Conservation (phyloP, 176 grass and related monocot genomes). For the Stipa capillata region DNA sequence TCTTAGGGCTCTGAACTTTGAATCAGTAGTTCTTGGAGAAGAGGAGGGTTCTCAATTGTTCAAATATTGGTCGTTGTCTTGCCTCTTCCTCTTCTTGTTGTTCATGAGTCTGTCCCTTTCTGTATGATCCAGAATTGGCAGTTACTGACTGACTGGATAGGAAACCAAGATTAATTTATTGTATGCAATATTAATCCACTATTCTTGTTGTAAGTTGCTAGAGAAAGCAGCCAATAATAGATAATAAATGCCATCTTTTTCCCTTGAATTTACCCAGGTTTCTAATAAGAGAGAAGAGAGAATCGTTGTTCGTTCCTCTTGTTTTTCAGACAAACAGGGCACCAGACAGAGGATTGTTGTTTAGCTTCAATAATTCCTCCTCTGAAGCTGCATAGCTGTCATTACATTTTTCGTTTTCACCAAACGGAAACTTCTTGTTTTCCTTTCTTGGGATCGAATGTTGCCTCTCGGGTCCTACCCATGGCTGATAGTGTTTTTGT, state of each 20-base stretch:
- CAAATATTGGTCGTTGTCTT: neutral
- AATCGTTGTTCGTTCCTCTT: neutral
- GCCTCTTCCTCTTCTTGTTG: neutral
- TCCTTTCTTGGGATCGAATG: neutral
- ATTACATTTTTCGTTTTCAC: neutral
- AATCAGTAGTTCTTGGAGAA: neutral
- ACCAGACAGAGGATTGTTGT: neutral
- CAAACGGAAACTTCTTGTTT: neutral
- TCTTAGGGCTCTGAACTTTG: neutral
- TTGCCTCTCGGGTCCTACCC: neutral
- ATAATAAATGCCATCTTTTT: neutral
- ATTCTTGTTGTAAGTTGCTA: neutral
- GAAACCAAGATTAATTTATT: neutral
- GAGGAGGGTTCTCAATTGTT: neutral
- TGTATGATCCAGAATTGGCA: neutral
- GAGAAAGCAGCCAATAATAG: neutral
- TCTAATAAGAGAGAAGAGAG: neutral
- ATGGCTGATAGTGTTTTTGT: no score
- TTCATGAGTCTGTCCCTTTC: slow-evolving; percentile 14
- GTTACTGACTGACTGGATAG: neutral
- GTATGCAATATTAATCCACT: neutral
- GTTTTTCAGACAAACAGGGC: neutral
- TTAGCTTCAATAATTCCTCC: neutral
- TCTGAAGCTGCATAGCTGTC: neutral
- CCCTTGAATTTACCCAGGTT: neutral